Evolutionary conservation across 805 yeast species (phyloP).

Genomic region (Alloascoidea hylecoeti): DNA sequence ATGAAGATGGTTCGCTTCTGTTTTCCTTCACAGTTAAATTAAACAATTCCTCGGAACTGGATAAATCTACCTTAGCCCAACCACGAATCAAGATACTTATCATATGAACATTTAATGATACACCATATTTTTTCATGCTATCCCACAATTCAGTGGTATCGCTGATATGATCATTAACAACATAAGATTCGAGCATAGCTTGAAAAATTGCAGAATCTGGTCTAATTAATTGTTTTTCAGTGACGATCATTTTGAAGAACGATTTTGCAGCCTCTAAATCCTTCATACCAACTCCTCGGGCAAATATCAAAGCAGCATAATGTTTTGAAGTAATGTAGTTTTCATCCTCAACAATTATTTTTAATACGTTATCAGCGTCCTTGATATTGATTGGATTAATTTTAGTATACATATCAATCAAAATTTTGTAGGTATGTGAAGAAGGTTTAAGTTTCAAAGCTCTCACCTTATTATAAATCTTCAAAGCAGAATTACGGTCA

Average conservation of each 20-base stretch:
- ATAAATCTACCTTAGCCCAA: constrained; percentile 17
- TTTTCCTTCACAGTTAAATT: constrained; percentile 10
- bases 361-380: constrained; percentile 19
- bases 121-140: constrained; percentile 17
- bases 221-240: constrained; percentile 13
- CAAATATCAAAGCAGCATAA: constrained; percentile 20
- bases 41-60: constrained; percentile 14
- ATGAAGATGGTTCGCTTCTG: constrained; percentile 18
- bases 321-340: constrained; percentile 17
- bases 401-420: constrained; percentile 20
- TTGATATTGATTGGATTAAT: constrained; percentile 17
- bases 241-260: constrained; percentile 17
- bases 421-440: constrained; percentile 22
- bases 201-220: constrained; percentile 23
- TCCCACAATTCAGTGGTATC: constrained; percentile 16
- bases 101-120: constrained; percentile 18
- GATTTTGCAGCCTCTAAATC: constrained; percentile 19
- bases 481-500: constrained; percentile 18
- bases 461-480: constrained; percentile 15
- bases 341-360: constrained; percentile 15
- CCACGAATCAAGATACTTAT: constrained; percentile 18
- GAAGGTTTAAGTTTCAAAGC: constrained; percentile 14
- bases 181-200: constrained; percentile 23
- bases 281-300: constrained; percentile 20
- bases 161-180: constrained; percentile 16